A percentile compares a stretch with the other conserved stretches of the same genome.
Conservation (phyloP, 1,139 yeast genomes). For the Geotrichum cucujoidarum region DNA sequence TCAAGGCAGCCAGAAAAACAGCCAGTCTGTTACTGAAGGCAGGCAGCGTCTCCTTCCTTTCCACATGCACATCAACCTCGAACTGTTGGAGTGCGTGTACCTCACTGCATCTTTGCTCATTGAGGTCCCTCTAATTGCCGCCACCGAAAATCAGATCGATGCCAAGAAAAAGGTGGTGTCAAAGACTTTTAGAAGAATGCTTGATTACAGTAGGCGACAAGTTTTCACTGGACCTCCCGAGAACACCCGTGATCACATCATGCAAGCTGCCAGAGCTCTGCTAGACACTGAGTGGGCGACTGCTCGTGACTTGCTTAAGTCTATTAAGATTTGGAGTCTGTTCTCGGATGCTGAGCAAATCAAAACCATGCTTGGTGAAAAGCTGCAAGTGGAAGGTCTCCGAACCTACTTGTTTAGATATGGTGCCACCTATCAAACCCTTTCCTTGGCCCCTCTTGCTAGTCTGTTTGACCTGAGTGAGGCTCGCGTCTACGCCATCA, state of each 20-base stretch:
- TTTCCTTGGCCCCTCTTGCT: conserved; percentile 65
- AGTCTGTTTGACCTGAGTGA: conserved; percentile 59
- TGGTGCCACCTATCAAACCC: conserved; percentile 68
- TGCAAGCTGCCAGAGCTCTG: conserved; percentile 88
- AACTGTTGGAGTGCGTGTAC: conserved; percentile 89
- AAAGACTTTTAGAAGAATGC: conserved; percentile 85
- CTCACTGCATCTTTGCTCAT: conserved; percentile 84
- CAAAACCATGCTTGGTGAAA: conserved; percentile 63
- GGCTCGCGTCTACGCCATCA: conserved; percentile 54
- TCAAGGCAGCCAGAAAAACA: conserved; percentile 75
- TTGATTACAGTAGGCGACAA: conserved; percentile 92
- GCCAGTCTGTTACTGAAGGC: conserved; percentile 48
- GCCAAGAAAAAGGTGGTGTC: conserved; percentile 62
- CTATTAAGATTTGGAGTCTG: conserved; percentile 86
- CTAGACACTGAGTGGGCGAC: conserved; percentile 87
- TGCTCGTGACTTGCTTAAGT: conserved; percentile 64
- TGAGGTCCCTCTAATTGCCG: conserved; percentile 86
- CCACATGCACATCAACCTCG: conserved; percentile 97
- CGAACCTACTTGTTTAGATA: conserved; percentile 85
- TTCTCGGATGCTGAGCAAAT: conserved; percentile 63
- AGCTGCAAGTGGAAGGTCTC: conserved; percentile 84
- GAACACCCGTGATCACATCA: conserved; percentile 87
- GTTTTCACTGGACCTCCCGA: conserved; percentile 98
- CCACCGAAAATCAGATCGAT: conserved; percentile 45
- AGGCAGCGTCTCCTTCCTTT: conserved; percentile 88